Percentiles rank a stretch among this genome's conserved stretches.
These are phyloP conservation scores for Phytomonas serpens DNA, from an alignment of 208 protist species.

Conservation along the genomic window DNA sequence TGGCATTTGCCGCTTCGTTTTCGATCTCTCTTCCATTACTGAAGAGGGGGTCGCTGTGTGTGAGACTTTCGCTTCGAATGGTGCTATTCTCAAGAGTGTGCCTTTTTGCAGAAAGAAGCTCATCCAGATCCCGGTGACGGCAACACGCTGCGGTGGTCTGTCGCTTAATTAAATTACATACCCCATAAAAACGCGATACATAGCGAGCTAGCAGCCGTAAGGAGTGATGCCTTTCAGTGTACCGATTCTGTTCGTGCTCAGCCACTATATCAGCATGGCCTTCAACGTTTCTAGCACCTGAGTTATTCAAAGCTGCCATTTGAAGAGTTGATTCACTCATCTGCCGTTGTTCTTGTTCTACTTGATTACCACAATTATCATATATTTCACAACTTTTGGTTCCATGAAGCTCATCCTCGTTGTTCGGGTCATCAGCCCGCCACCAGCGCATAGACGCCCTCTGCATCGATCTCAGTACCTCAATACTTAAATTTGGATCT, in stretches of 20 bases:
- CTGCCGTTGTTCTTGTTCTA: slow-evolving; percentile 6
- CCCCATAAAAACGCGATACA: slow-evolving; percentile 57
- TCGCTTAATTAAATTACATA: slow-evolving; percentile 25
- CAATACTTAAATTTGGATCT: neutral
- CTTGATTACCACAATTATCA: neutral
- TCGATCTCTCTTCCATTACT: neutral
- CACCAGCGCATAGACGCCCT: neutral
- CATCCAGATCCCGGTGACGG: neutral
- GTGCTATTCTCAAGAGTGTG: neutral
- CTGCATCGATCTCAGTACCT: neutral
- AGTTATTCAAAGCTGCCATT: neutral
- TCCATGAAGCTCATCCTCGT: neutral
- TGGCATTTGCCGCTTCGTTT: neutral
- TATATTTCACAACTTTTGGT: neutral
- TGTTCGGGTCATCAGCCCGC: neutral
- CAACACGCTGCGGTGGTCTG: neutral
- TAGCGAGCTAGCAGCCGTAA: slow-evolving; percentile 56
- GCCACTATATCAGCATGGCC: neutral
- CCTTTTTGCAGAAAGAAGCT: neutral
- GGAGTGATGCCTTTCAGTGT: slow-evolving; percentile 23
- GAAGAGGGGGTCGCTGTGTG: neutral
- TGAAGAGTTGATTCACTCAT: neutral
- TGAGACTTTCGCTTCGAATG: neutral
- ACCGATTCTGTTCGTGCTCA: neutral
- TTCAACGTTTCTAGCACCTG: slow-evolving; percentile 2